Evolutionary conservation across 2,329 filamentous ascomycete genomes (phyloP), one percentile per base, ranked within the genome.

Genomic region (Cercospora sp.): DNA sequence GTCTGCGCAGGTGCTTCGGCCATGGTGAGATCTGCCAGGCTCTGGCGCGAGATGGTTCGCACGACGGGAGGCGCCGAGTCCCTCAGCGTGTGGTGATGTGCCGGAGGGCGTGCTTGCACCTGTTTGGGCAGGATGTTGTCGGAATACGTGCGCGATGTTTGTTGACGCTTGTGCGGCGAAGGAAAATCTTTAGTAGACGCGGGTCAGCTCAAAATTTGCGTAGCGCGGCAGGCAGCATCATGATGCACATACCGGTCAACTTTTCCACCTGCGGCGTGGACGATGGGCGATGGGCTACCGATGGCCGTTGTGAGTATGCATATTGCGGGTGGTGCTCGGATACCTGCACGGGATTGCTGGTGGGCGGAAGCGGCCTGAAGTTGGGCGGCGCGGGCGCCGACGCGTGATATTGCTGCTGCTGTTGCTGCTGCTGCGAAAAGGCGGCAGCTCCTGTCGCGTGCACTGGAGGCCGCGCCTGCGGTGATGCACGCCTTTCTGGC

Each of bases 191-290:
- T 23, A 63, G 66, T 30, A 20, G 45, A 42, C 33, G 60, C 67
- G 68, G 68, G 68, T 71, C 66, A 70, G 70, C 20, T 61, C 16
- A 63, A 58, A 64, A 60, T 42, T 62, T 30, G 60, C 26, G 48
- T n/a, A 42, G 36, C 36, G 36, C 16, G 53, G 30, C 26, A 31
- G 31, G 16, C 30, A 45, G 18, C 20, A 23, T 28, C 30, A 42
- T 30, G 30, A 55, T 59, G 64, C 12, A 76, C 76, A 72, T 73
- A 83, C 81, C 82, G 74, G 82, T 81, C 65, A 84, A 73, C 66
- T 81, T 80, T 65, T 84, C 82, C 81, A 84, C 83, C 57, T 81
- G 79, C 31, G 81, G 79, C 16, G 80, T 83, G 26, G 82, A 84
- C 1, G 79, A 76, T 48, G 80, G 79, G 7, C 81, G 77, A 68